Evolutionary conservation across 169 alveolate genomes (phyloP).

Genomic region (Eimeria brunetti): DNA sequence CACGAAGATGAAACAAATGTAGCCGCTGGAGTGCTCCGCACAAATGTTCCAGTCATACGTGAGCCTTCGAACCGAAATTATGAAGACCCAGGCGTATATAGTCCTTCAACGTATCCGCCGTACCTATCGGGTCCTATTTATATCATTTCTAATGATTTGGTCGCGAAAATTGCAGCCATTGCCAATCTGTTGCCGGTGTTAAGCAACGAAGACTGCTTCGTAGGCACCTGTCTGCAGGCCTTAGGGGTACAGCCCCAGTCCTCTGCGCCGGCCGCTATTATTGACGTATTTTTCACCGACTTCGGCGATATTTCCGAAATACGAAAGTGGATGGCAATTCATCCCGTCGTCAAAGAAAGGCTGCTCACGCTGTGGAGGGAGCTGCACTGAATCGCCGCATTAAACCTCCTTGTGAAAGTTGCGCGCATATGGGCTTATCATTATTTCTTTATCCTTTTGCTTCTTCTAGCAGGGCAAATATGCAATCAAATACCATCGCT

Average conservation of each 20-base stretch:
- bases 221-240: slow-evolving; percentile 17
- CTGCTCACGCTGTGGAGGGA: slow-evolving; percentile 15
- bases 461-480: neutral
- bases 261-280: neutral
- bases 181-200: slow-evolving; percentile 1
- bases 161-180: neutral
- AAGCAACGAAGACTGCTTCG: slow-evolving; percentile 58
- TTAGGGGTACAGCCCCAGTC: slow-evolving; percentile 17
- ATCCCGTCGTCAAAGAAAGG: neutral
- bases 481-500: neutral
- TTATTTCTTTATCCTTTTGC: neutral
- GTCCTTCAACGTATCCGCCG: slow-evolving; percentile 4
- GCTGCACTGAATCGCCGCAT: neutral
- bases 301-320: neutral
- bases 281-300: neutral
- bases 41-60: neutral
- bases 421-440: neutral
- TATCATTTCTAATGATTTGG: slow-evolving; percentile 16
- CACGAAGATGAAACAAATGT: neutral
- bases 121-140: slow-evolving; percentile 30
- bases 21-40: slow-evolving; percentile 41
- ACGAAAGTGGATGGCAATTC: neutral
- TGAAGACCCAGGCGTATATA: neutral
- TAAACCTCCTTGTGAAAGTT: neutral
- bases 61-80: slow-evolving; percentile 30